These are phyloP conservation scores for Trichosporon inkin DNA, from an alignment of 1,284 basidiomycete genomes.

Conservation along the genomic window DNA sequence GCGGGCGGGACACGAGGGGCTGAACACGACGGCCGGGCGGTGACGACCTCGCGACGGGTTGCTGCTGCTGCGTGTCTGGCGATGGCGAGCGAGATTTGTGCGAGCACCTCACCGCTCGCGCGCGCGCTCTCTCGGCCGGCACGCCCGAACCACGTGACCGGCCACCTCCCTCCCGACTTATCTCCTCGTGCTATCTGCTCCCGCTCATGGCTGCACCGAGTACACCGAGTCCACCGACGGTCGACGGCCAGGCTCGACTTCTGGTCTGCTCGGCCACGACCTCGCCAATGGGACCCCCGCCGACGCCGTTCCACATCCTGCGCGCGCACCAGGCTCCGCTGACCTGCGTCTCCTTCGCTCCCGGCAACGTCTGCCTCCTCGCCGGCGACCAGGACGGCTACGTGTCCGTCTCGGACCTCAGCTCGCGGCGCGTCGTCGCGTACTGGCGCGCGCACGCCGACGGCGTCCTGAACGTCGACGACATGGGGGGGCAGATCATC, in stretches of 20 bases:
- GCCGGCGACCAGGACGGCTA: constrained; percentile 65
- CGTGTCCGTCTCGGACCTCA: constrained; percentile 67
- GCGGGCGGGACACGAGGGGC: too few relatives aligned
- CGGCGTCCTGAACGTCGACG: constrained; percentile 68
- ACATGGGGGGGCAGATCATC: constrained; percentile 62
- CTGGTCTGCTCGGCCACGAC: too few relatives aligned
- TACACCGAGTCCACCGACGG: too few relatives aligned
- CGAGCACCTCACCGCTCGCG: background rate
- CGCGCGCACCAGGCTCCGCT: constrained; percentile 65
- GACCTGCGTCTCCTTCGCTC: constrained; percentile 55
- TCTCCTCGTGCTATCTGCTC: background rate
- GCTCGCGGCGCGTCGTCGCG: constrained; percentile 63
- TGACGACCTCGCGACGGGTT: too few relatives aligned
- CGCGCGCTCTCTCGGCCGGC: background rate
- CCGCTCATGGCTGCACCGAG: too few relatives aligned
- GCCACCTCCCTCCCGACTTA: too few relatives aligned
- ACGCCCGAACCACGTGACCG: background rate
- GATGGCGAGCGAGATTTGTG: constrained; percentile 6
- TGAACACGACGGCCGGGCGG: too few relatives aligned
- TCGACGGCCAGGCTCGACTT: too few relatives aligned
- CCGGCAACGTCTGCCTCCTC: constrained; percentile 69
- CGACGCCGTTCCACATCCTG: constrained; percentile 66
- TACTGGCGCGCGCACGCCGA: constrained; percentile 75
- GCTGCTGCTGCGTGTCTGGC: too few relatives aligned
- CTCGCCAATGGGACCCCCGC: constrained; percentile 38